Evolutionary conservation across 2,329 filamentous ascomycete species (phyloP).

Genomic region (Lachnellula willkommii): DNA sequence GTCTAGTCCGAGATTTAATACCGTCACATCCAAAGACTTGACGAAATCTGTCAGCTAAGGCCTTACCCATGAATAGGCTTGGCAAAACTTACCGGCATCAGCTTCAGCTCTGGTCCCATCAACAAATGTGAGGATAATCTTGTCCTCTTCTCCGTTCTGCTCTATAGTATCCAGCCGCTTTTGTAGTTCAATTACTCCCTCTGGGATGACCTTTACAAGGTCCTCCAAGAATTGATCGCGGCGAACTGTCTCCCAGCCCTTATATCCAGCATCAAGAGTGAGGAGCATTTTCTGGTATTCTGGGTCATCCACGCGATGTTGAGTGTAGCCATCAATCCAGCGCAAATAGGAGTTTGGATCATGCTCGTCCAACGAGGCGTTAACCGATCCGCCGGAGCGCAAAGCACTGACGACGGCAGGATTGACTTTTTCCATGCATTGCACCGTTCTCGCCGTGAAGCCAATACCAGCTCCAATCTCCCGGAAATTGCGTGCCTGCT

Average conservation of each 20-base stretch:
- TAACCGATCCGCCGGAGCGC: slow-evolving; percentile 24
- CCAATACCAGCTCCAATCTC: slow-evolving; percentile 55
- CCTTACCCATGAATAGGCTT: neutral
- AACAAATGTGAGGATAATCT: slow-evolving; percentile 33
- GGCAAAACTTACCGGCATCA: slow-evolving; percentile 34
- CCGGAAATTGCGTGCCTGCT: slow-evolving; percentile 46
- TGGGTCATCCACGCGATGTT: neutral
- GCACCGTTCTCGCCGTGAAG: slow-evolving; percentile 48
- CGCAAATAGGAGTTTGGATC: slow-evolving; percentile 3
- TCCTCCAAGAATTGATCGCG: slow-evolving; percentile 36
- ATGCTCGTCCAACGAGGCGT: slow-evolving; percentile 23
- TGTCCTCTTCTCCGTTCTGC: slow-evolving; percentile 17
- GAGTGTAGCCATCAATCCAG: slow-evolving; percentile 8
- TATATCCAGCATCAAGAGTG: neutral
- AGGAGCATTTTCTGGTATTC: slow-evolving; percentile 14
- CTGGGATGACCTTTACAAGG: slow-evolving; percentile 34
- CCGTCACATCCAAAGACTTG: slow-evolving; percentile 56
- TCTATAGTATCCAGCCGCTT: slow-evolving; percentile 28
- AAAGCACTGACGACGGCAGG: slow-evolving; percentile 40
- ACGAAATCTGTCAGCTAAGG: neutral
- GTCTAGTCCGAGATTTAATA: slow-evolving; percentile 50
- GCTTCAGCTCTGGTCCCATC: slow-evolving; percentile 40
- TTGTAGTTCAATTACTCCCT: slow-evolving; percentile 22
- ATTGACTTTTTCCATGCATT: slow-evolving; percentile 49
- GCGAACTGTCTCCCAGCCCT: slow-evolving; percentile 2